Base-by-base conservation (phyloP, 2,329 filamentous ascomycete species). In the Massarina eburnea region DNA sequence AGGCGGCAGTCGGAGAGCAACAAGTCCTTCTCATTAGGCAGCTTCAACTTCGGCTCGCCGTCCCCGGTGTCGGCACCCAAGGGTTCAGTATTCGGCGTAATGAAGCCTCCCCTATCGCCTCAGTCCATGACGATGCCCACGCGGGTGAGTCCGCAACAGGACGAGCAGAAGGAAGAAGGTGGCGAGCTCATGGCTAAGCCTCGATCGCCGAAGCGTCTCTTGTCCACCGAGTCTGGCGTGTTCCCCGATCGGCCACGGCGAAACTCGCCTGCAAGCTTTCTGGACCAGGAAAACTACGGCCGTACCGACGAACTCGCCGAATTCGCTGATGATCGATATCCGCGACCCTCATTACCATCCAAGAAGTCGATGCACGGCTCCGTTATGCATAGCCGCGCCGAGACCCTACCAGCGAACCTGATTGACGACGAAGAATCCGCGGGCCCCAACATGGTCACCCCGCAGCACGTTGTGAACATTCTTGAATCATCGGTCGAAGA, bases 1-100 rank as follows among this genome's bases (percentile, higher is more conserved):
- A 80, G 79, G 57, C 82, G 79, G 52, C 85, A 90, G 61, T 68
- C 68, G 14, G 88, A 91, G 60, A 76, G 80, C 27, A 85, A 84
- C 55, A 67, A 65, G 41, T 4, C 12, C 21, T 76, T 70, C 45
- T 61, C 74, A 5, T 54, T 70, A 33, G 72, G 71, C 21, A 70
- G 60, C 17, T 65, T 76, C 45, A 67, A 70, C 39, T 75, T 76
- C 61, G 70, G 65, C 18, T 64, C 70, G 44, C 58, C 55, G 20
- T 62, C 67, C 8, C 52, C 64, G 2, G 43, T 55, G 34, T 43
- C 67, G 55, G 20, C 54, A 48, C 40, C 63, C 51, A 57, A 58
- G 32, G 54, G 52, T 20, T 51, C 52, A 12, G 55, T 61, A 43
- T 62, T 61, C 41, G 51, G 50, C 38, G 50, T 51, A 36, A 36